Conservation (phyloP, 1,284 basidiomycete species). For the Papiliotrema flavescens region DNA sequence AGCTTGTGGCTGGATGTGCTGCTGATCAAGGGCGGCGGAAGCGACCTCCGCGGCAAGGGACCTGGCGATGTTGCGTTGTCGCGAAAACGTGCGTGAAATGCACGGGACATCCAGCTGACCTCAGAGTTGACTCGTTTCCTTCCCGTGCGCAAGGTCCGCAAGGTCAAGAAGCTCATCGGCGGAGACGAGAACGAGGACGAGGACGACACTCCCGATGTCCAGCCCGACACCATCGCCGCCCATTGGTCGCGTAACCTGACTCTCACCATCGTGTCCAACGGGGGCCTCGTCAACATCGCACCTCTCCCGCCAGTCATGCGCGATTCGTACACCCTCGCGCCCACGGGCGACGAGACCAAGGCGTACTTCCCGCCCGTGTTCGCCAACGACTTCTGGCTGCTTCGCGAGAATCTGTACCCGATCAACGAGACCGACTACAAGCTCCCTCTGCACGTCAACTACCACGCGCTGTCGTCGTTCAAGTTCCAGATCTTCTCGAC, state of each 20-base stretch:
- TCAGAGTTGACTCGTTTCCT: conserved; percentile 80
- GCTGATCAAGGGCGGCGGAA: conserved; percentile 59
- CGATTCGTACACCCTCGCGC: conserved; percentile 55
- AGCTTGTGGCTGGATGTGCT: conserved; percentile 81
- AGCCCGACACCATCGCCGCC: conserved; percentile 54
- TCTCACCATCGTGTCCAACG: conserved; percentile 76
- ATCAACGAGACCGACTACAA: conserved; percentile 70
- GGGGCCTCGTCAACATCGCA: conserved; percentile 55
- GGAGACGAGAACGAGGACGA: conserved; percentile 45
- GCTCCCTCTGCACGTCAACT: conserved; percentile 74
- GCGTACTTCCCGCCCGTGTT: conserved; percentile 84
- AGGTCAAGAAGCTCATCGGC: conserved; percentile 76
- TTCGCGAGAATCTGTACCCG: conserved; percentile 69
- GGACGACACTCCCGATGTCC: conserved; percentile 23
- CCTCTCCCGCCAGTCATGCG: conserved; percentile 62
- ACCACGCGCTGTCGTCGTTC: conserved; percentile 76
- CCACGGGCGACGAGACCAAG: conserved; percentile 51
- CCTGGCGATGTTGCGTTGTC: conserved; percentile 64
- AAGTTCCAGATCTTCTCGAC: conserved; percentile 73
- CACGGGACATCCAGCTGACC: conserved; percentile 10
- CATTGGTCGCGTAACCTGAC: conserved; percentile 88
- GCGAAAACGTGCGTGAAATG: conserved; percentile 65
- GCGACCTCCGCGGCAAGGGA: conserved; percentile 61
- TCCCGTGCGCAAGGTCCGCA: conserved; percentile 66
- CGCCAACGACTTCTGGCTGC: conserved; percentile 92